These are phyloP conservation scores for Chimonanthus salicifolius DNA, from an alignment of 164 flowering plant genomes.

Conservation along the genomic window DNA sequence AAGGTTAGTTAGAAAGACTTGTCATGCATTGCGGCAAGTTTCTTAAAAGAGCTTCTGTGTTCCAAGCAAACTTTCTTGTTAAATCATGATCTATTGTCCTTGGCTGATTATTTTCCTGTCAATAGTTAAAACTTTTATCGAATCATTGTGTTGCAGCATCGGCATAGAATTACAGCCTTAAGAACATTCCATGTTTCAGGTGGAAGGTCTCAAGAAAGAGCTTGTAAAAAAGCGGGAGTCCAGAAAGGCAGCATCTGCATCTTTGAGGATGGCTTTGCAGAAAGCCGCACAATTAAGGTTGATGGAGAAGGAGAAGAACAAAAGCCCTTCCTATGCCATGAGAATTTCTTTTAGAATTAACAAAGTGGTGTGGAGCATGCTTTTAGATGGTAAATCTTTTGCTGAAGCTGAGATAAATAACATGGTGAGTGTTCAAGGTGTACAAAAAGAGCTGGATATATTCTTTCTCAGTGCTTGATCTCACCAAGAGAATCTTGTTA, in stretches of 20 bases:
- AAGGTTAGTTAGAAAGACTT: too few species aligned
- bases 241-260: slow-evolving; percentile 79
- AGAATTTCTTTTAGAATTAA: slow-evolving; percentile 87
- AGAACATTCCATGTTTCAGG: slow-evolving; percentile 32
- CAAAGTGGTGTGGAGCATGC: slow-evolving; percentile 97
- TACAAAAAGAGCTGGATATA: background rate
- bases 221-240: slow-evolving; percentile 55
- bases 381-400: slow-evolving; percentile 94
- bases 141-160: background rate
- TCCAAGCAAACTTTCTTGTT: background rate
- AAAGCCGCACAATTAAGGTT: slow-evolving; percentile 89
- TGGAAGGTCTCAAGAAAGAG: slow-evolving; percentile 74
- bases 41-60: background rate
- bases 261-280: slow-evolving; percentile 77
- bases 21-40: too few species aligned
- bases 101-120: background rate
- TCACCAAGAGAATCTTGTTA: background rate
- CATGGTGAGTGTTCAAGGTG: slow-evolving; percentile 58
- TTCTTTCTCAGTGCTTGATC: background rate
- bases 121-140: too few species aligned
- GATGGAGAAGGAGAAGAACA: slow-evolving; percentile 97
- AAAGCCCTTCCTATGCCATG: slow-evolving; percentile 98
- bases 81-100: background rate
- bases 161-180: slow-evolving; percentile 1
- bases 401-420: slow-evolving; percentile 98